Percentiles rank a stretch among this genome's conserved stretches.
Evolutionary conservation across 768 basidiomycete genomes (phyloP).

Genomic region (Galerina marginata): DNA sequence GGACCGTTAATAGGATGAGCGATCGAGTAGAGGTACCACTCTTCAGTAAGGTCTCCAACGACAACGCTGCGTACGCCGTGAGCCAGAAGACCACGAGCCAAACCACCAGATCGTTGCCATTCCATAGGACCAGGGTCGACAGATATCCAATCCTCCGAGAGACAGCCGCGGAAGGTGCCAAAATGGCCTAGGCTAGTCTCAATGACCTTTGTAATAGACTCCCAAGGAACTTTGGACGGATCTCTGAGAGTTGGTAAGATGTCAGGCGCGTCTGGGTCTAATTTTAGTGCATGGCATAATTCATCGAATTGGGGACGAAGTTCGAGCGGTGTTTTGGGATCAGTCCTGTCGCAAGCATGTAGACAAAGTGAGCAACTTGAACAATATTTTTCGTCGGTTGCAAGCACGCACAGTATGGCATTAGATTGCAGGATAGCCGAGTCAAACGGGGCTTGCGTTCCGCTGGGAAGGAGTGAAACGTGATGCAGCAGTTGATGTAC

Average conservation of each 20-base stretch:
- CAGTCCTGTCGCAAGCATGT: constrained; percentile 36
- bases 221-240: constrained; percentile 50
- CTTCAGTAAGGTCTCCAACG: constrained; percentile 73
- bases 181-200: constrained; percentile 62
- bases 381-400: neutral
- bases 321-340: constrained; percentile 65
- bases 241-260: constrained; percentile 58
- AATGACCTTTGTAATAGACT: constrained; percentile 59
- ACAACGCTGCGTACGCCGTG: constrained; percentile 67
- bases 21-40: constrained; percentile 81
- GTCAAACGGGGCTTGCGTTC: constrained; percentile 63
- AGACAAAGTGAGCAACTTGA: neutral
- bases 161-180: constrained; percentile 73
- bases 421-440: constrained; percentile 77
- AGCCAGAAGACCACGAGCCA: constrained; percentile 57
- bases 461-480: constrained; percentile 64
- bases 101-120: constrained; percentile 67
- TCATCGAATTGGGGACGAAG: constrained; percentile 67
- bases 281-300: constrained; percentile 57
- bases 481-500: constrained; percentile 78
- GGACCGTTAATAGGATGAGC: constrained; percentile 60
- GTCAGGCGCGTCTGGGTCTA: constrained; percentile 58
- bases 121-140: constrained; percentile 61
- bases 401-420: constrained; percentile 63
- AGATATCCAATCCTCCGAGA: constrained; percentile 65